Evolutionary conservation across 116 monocot species (phyloP), one percentile per base, ranked within the genome.

Genomic region (Trichopus zeylanicus): DNA sequence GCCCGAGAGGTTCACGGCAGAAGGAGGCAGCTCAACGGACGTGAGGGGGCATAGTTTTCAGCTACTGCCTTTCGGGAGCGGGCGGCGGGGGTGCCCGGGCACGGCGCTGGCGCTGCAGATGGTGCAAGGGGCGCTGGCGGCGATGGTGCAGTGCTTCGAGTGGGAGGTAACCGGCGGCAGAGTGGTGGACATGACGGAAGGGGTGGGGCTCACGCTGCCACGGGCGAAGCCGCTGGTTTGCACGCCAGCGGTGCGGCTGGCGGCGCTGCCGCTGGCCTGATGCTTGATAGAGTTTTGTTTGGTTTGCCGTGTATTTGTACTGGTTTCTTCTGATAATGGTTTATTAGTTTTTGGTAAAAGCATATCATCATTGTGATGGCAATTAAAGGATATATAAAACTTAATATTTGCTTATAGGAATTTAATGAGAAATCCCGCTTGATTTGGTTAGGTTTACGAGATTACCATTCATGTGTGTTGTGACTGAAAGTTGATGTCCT

Each of bases 121-220:
- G 1, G 53, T 72, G 18, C 72, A 55, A 3, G 32, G 33, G 1
- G 55, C 57, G 26, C 22, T 72, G 4, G 78, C 67, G 2, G 67
- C 72, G 12, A 46, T 78, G 27, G 21, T 78, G 30, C 78, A 78
- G 26, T 72, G 78, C n/a, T 78, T 78, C 9, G 59, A 78, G 2
- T 78, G 72, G 72, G 26, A 57, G 48, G 66, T 76, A 2, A 27
- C 5, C 2, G 53, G 21, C 4, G 73, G 22, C 4, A 46, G 58
- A 22, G 7, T 13, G 12, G 70, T 65, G 16, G 72, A 78, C 34
- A 68, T 68, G 72, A 56, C 52, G 6, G 78, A 76, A 46, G 61
- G 70, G 20, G 39, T 32, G 1, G 76, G 76, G 7, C 3, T 76
- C 29, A 61, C 66, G 1, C 42, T 70, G 7, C 34, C 65, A 0